phyloP scores from a whole-genome alignment of 2,329 filamentous ascomycete species.

The Fusarium sp. region DNA sequence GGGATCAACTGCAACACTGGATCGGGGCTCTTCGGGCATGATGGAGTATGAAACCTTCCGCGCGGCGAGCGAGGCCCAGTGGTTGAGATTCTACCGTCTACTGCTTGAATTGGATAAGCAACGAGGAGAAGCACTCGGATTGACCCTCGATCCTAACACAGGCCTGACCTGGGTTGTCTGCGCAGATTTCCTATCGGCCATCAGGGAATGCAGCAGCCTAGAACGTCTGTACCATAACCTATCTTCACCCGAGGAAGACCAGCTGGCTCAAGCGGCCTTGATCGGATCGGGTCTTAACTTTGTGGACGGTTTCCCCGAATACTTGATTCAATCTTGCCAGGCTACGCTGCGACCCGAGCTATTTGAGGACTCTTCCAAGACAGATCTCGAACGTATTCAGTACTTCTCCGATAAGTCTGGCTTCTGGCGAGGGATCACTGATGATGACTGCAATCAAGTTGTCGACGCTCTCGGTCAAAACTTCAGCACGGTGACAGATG shows the following conservation, averaged over 20 bases:
- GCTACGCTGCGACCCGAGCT: constrained; percentile 77
- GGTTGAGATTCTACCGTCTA: constrained; percentile 89
- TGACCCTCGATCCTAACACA: constrained; percentile 77
- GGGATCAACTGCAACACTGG: constrained; percentile 74
- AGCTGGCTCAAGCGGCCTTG: constrained; percentile 68
- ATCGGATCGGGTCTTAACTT: constrained; percentile 78
- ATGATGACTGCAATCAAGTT: constrained; percentile 82
- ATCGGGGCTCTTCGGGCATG: constrained; percentile 69
- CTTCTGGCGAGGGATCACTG: constrained; percentile 81
- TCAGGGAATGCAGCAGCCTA: constrained; percentile 81
- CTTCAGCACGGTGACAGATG: constrained; percentile 67
- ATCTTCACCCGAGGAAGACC: constrained; percentile 62
- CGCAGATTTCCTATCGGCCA: constrained; percentile 81
- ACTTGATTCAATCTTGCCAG: constrained; percentile 74
- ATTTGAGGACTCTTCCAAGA: constrained; percentile 76
- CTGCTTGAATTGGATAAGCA: constrained; percentile 88
- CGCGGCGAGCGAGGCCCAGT: constrained; percentile 80
- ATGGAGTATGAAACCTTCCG: constrained; percentile 83
- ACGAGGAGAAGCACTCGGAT: constrained; percentile 81
- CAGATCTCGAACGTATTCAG: constrained; percentile 79
- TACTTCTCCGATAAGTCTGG: constrained; percentile 82
- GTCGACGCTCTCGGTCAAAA: constrained; percentile 74
- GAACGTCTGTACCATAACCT: constrained; percentile 82
- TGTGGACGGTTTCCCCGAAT: constrained; percentile 75
- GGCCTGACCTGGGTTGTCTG: constrained; percentile 87